phyloP scores from a whole-genome alignment of 2,329 filamentous ascomycete genomes.

The Fusarium longipes region DNA sequence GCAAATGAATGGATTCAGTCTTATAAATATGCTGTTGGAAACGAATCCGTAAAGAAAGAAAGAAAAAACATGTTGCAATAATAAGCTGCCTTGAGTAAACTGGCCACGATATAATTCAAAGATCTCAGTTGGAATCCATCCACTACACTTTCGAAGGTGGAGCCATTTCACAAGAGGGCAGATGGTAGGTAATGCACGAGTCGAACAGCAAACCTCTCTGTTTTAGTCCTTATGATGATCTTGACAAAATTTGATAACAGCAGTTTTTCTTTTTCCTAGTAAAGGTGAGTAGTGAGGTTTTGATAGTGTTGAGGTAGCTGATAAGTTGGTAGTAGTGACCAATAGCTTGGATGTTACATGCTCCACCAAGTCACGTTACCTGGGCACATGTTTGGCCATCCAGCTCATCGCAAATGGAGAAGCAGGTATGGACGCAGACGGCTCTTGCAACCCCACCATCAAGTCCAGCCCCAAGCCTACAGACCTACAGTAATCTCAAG shows the following conservation, averaged over 20 bases:
- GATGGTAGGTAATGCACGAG: neutral
- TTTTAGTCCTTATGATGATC: neutral
- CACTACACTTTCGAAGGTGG: neutral
- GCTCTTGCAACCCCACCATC: slow-evolving; percentile 41
- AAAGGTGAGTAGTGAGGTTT: slow-evolving; percentile 4
- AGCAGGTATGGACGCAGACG: slow-evolving; percentile 18
- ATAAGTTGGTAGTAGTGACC: neutral
- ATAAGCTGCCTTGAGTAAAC: neutral
- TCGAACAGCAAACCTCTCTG: neutral
- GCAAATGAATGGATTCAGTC: neutral
- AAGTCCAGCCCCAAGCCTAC: slow-evolving; percentile 24
- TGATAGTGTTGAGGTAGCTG: slow-evolving; percentile 13
- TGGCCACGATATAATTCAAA: neutral
- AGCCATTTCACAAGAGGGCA: neutral
- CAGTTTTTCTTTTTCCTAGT: neutral
- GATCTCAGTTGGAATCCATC: neutral
- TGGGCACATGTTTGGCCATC: slow-evolving; percentile 15
- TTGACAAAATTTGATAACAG: too few species aligned
- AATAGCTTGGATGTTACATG: too few species aligned
- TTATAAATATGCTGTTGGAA: neutral
- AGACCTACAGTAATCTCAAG: slow-evolving; percentile 7
- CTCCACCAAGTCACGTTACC: slow-evolving; percentile 43
- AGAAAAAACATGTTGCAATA: neutral
- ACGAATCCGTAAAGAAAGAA: too few species aligned
- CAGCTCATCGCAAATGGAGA: slow-evolving; percentile 16